These are phyloP conservation scores for Ophiostoma angusticollis DNA, from an alignment of 2,329 filamentous ascomycete genomes.

Conservation along the genomic window DNA sequence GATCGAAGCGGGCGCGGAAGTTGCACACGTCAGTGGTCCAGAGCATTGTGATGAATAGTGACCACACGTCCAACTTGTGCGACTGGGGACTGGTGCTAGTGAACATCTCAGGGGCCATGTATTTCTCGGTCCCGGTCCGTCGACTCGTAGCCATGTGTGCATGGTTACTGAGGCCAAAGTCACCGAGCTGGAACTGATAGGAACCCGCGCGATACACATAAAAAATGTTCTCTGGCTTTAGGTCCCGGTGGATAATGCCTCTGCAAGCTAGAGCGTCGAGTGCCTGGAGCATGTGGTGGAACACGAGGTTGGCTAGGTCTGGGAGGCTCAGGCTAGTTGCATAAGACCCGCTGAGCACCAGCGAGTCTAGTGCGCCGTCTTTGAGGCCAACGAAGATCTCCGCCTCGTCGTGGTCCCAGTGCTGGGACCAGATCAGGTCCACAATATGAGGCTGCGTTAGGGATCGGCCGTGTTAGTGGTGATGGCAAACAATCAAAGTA, in stretches of 20 bases:
- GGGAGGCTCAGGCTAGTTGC: background rate
- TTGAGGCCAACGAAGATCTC: slow-evolving; percentile 1
- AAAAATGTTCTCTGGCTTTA: slow-evolving; percentile 4
- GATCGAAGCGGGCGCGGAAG: background rate
- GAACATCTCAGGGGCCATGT: background rate
- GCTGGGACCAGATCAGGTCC: background rate
- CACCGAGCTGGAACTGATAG: background rate
- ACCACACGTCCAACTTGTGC: slow-evolving; percentile 1
- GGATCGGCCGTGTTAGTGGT: too few relatives aligned
- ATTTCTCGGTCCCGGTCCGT: background rate
- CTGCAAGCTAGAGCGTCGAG: background rate
- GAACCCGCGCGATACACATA: background rate
- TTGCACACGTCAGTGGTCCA: background rate
- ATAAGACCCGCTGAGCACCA: background rate
- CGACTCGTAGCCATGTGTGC: background rate
- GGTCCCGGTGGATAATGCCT: slow-evolving; percentile 2
- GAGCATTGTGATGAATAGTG: background rate
- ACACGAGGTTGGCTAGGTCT: background rate
- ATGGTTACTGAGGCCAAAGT: background rate
- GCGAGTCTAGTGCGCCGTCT: background rate
- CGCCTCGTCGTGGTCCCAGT: background rate
- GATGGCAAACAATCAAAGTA: too few relatives aligned
- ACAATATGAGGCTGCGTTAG: background rate
- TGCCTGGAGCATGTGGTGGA: slow-evolving; percentile 3
- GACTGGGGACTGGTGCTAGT: background rate